Conservation (phyloP, 1,284 basidiomycete genomes). For the Apiotrichum siamense region DNA sequence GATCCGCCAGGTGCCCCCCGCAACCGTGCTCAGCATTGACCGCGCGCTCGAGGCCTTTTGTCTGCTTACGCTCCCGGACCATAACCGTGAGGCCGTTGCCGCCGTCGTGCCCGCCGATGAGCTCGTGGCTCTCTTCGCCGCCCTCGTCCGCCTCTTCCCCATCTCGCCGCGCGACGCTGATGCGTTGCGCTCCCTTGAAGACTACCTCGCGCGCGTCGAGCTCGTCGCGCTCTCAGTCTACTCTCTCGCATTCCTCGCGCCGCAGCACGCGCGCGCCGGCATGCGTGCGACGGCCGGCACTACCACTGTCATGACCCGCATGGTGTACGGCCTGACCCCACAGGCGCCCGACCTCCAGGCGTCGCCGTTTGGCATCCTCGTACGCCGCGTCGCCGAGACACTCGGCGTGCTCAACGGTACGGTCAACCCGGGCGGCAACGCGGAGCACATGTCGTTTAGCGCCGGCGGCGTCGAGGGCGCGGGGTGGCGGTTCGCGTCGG, state of each 20-base stretch:
- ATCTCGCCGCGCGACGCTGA: conserved; percentile 68
- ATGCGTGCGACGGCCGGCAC: conserved; percentile 55
- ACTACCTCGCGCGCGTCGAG: conserved; percentile 73
- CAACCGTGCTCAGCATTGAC: conserved; percentile 34
- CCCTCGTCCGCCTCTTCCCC: conserved; percentile 75
- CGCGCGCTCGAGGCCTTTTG: conserved; percentile 75
- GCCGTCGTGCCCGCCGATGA: conserved; percentile 56
- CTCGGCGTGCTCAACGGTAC: conserved; percentile 75
- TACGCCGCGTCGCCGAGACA: conserved; percentile 72
- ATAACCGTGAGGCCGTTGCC: conserved; percentile 69
- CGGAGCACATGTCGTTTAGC: conserved; percentile 42
- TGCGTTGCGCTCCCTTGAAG: conserved; percentile 53
- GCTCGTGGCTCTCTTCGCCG: conserved; percentile 60
- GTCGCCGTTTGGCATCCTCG: conserved; percentile 58
- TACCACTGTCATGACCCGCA: conserved; percentile 44
- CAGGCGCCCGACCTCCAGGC: conserved; percentile 50
- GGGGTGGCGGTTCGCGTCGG: conserved; percentile 67
- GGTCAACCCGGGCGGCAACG: conserved; percentile 23
- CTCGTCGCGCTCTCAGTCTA: conserved; percentile 74
- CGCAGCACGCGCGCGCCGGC: conserved; percentile 62
- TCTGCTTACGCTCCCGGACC: conserved; percentile 66
- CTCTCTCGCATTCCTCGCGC: conserved; percentile 75
- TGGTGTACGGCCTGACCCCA: conserved; percentile 44
- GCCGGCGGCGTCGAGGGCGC: conserved; percentile 59
- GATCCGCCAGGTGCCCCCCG: conserved; percentile 24